Evolutionary conservation across 1,139 yeast species (phyloP).

Genomic region (Yamadazyma mexicana): DNA sequence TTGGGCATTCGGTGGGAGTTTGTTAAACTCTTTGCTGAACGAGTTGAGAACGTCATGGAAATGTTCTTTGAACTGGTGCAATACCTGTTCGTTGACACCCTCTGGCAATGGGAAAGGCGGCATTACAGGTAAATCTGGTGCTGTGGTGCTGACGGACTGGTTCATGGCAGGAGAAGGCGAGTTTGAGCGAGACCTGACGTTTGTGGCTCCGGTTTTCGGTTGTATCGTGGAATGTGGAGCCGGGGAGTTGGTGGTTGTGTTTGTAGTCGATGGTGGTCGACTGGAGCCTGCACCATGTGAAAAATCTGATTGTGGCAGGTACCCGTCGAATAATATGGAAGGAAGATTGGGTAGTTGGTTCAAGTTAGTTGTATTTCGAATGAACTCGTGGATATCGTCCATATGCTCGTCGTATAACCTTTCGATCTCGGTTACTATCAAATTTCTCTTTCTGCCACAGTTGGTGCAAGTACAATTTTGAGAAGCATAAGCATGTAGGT

Average conservation of each 20-base stretch:
- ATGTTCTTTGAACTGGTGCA: constrained; percentile 9
- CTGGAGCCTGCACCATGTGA: neutral
- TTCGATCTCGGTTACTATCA: constrained; percentile 77
- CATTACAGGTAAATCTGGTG: neutral
- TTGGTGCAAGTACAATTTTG: constrained; percentile 66
- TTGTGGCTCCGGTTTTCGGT: no score
- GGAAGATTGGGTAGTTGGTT: constrained; percentile 44
- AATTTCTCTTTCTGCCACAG: constrained; percentile 74
- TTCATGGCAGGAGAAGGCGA: no score
- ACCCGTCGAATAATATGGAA: constrained; percentile 22
- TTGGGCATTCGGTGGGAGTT: constrained; percentile 11
- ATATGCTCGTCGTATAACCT: constrained; percentile 59
- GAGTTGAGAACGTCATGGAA: constrained; percentile 11
- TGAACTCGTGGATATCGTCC: constrained; percentile 42
- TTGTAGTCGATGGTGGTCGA: neutral
- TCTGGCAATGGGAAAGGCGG: neutral
- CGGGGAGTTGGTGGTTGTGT: neutral
- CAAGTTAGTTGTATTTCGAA: constrained; percentile 40
- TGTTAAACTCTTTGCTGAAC: constrained; percentile 13
- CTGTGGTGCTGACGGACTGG: no score
- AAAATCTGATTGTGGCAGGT: neutral
- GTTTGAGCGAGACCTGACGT: no score
- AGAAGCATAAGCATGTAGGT: constrained; percentile 10
- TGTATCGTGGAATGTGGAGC: no score
- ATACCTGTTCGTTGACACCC: constrained; percentile 3